phyloP scores from a whole-genome alignment of 2,329 filamentous ascomycete species.

The Fusarium ambrosium region DNA sequence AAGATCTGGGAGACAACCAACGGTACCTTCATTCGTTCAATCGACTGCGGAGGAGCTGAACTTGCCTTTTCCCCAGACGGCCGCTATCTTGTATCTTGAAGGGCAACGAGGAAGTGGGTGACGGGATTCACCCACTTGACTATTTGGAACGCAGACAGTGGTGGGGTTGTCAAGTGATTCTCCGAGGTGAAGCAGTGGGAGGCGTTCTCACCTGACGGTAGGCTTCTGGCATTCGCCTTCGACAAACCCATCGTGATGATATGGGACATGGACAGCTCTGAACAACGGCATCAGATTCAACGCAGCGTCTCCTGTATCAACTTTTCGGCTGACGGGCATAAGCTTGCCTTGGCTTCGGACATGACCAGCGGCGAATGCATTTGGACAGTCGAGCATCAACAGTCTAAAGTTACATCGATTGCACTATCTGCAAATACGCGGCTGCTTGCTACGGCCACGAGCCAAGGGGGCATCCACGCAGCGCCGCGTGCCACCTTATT shows the following conservation, averaged over 20 bases:
- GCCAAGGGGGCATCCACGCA: accelerated
- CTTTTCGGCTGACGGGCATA: background rate
- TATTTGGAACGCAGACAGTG: background rate
- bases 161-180: background rate
- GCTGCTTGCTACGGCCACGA: background rate
- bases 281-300: background rate
- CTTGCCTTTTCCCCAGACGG: background rate
- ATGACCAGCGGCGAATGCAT: background rate
- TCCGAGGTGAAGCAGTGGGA: background rate
- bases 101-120: too few relatives aligned
- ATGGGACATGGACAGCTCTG: background rate
- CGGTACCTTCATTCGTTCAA: background rate
- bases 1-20: background rate
- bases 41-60: background rate
- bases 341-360: background rate
- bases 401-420: background rate
- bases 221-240: background rate
- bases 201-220: background rate
- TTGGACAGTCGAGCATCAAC: background rate
- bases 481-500: background rate
- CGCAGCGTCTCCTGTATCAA: background rate
- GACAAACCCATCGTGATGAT: background rate
- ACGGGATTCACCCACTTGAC: too few relatives aligned
- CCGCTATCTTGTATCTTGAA: background rate
- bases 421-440: background rate